Conservation (phyloP, 1,139 yeast genomes). For the Pichia sp. region DNA sequence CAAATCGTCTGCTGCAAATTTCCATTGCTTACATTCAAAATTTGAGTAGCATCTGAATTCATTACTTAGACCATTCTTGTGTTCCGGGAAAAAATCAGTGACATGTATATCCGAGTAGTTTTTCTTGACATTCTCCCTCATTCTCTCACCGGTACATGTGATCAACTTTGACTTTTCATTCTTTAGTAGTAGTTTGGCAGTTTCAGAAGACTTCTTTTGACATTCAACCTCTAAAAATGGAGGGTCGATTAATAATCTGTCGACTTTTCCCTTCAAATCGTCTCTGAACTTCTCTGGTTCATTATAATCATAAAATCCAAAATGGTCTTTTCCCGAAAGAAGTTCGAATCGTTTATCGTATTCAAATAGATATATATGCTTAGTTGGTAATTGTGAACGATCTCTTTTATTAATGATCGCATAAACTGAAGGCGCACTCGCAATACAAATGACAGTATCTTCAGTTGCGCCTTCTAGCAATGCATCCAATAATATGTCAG, state of each 20-base stretch:
- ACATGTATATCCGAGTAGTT: conserved; percentile 57
- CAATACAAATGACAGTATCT: conserved; percentile 62
- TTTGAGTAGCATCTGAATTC: conserved; percentile 83
- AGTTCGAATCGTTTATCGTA: conserved; percentile 67
- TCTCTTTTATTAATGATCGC: conserved; percentile 64
- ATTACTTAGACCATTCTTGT: conserved; percentile 77
- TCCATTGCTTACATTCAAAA: conserved; percentile 53
- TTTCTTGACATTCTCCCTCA: conserved; percentile 50
- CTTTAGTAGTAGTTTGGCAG: conserved; percentile 53
- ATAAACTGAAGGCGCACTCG: conserved; percentile 88
- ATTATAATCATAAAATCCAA: conserved; percentile 68
- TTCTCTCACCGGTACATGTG: conserved; percentile 84
- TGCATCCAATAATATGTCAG: conserved; percentile 57
- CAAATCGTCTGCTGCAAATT: conserved; percentile 3
- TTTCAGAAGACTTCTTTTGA: conserved; percentile 63
- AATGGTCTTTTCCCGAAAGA: conserved; percentile 59
- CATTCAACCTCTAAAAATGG: conserved; percentile 80
- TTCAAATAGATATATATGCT: conserved; percentile 67
- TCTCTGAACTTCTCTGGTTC: conserved; percentile 57
- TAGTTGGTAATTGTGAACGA: conserved; percentile 47
- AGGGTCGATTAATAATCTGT: conserved; percentile 78
- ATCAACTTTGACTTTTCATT: conserved; percentile 46
- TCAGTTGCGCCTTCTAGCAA: conserved; percentile 68
- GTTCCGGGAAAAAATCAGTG: conserved; percentile 70
- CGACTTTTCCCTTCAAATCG: conserved; percentile 50